Conservation (phyloP, 2,329 filamentous ascomycete genomes). For the Hymenoscyphus fructigenus region DNA sequence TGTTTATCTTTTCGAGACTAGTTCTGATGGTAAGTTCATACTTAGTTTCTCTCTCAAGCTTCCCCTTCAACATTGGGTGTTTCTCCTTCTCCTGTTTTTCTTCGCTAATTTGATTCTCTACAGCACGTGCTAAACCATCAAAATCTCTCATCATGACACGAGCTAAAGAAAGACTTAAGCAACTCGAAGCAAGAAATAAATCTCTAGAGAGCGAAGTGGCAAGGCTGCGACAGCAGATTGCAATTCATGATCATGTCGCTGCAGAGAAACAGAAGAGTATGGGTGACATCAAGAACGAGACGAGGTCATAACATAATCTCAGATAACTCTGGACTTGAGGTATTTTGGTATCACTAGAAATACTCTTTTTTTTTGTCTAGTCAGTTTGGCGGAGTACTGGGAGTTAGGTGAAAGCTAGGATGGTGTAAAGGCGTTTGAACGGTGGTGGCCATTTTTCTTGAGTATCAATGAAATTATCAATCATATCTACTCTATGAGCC, state of each 20-base stretch:
- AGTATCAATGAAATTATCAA: background rate
- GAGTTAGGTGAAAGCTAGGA: background rate
- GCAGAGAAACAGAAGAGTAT: conserved; percentile 9
- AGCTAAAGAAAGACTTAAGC: conserved; percentile 27
- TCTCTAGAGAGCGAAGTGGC: conserved; percentile 22
- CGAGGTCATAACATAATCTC: background rate
- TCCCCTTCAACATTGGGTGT: background rate
- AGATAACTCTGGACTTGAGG: background rate
- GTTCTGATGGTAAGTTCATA: conserved; percentile 23
- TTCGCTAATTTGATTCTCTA: background rate
- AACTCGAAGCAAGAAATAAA: conserved; percentile 26
- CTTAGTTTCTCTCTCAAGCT: background rate
- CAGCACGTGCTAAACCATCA: conserved; percentile 27
- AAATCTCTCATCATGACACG: conserved; percentile 29
- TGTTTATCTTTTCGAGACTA: conserved; percentile 27
- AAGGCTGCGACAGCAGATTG: conserved; percentile 25
- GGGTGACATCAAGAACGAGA: background rate
- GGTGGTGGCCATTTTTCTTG: background rate
- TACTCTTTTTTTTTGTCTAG: background rate
- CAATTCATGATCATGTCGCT: conserved; percentile 26
- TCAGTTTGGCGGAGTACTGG: background rate
- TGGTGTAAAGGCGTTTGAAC: background rate
- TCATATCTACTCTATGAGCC: no score
- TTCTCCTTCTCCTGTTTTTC: background rate
- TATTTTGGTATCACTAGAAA: background rate